phyloP scores from a whole-genome alignment of 345 rosid species.

The Anastatica hierochuntica region DNA sequence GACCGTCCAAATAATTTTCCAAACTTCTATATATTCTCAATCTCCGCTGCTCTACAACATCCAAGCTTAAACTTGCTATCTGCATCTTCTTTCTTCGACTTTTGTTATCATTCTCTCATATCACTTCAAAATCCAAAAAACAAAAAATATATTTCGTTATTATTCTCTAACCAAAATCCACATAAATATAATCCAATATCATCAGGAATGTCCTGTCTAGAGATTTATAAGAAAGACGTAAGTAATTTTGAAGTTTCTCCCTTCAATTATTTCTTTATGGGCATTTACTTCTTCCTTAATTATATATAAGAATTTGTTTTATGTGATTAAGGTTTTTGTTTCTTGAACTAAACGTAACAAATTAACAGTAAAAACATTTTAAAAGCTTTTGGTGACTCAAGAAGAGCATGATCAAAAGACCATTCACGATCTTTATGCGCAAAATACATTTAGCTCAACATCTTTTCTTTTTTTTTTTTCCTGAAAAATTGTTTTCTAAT shows the following conservation, averaged over 20 bases:
- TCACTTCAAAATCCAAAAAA: neutral
- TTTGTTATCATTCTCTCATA: conserved; percentile 15
- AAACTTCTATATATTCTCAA: conserved; percentile 43
- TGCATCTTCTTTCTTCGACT: conserved; percentile 5
- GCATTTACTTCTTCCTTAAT: neutral
- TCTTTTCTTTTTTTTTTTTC: neutral
- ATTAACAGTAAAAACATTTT: neutral
- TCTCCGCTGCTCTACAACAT: conserved; percentile 19
- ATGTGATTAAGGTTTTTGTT: neutral
- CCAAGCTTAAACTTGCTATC: conserved; percentile 21
- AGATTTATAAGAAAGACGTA: conserved; percentile 42
- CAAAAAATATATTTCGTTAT: neutral
- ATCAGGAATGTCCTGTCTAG: conserved; percentile 33
- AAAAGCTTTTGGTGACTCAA: conserved; percentile 11
- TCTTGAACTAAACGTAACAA: neutral
- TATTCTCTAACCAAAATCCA: neutral
- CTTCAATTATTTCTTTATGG: neutral
- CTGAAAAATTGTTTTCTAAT: no score
- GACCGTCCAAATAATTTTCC: conserved; percentile 35
- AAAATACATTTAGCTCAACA: conserved; percentile 18
- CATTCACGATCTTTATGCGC: conserved; percentile 26
- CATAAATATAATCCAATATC: conserved; percentile 3
- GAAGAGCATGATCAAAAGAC: conserved; percentile 19
- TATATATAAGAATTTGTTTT: neutral
- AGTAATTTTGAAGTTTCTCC: conserved; percentile 16